These are phyloP conservation scores for Cystofilobasidium bisporidii DNA, from an alignment of 768 basidiomycete genomes.

Conservation along the genomic window DNA sequence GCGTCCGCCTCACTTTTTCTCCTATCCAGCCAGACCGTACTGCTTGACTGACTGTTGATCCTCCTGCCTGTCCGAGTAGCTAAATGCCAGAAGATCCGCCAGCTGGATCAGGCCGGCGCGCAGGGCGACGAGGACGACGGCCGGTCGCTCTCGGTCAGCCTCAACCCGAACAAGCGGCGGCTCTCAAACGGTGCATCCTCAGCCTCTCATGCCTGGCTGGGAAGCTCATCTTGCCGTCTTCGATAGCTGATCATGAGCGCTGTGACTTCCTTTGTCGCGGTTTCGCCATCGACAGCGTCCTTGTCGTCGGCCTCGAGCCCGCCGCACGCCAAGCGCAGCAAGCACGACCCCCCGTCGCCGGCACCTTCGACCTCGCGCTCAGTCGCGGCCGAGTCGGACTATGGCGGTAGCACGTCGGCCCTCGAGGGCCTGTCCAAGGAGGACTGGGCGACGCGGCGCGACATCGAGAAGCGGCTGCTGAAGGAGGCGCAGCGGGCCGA, in stretches of 20 bases:
- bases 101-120: conserved; percentile 45
- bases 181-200: conserved; percentile 20
- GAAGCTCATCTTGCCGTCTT: no score
- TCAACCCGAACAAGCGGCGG: conserved; percentile 8
- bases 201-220: no score
- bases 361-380: not conserved
- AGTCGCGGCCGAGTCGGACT: not conserved
- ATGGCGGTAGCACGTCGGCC: conserved; percentile 13
- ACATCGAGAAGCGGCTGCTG: conserved; percentile 39
- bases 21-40: not conserved
- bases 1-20: conserved; percentile 30
- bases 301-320: not conserved
- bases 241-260: not conserved
- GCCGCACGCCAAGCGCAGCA: not conserved
- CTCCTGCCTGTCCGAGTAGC: conserved; percentile 41
- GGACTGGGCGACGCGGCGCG: conserved; percentile 33
- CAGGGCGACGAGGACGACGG: conserved; percentile 47
- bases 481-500: conserved; percentile 66
- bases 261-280: not conserved
- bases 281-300: not conserved
- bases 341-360: not conserved
- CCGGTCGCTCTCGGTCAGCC: not conserved
- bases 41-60: no score
- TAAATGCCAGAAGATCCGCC: conserved; percentile 54
- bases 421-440: conserved; percentile 46